Conservation (phyloP, 345 rosid species). For the Mercurialis annua region DNA sequence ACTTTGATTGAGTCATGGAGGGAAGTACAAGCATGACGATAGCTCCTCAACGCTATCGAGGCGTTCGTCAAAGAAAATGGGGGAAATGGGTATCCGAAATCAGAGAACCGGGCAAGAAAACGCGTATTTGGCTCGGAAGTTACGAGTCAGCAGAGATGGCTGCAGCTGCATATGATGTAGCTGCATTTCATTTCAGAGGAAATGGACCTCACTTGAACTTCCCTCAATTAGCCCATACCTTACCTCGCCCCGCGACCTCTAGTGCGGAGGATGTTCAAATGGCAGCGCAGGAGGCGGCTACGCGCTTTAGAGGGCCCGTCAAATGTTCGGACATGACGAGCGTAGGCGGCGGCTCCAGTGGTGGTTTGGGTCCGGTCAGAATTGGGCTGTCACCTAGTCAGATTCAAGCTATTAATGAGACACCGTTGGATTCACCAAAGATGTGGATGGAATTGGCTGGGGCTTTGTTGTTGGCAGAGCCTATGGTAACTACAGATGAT, state of each 20-base stretch:
- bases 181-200: conserved; percentile 63
- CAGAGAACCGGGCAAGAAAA: conserved; percentile 74
- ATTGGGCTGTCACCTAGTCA: conserved; percentile 67
- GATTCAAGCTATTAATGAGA: conserved; percentile 77
- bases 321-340: conserved; percentile 14
- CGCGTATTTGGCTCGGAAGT: conserved; percentile 84
- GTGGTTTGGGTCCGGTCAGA: conserved; percentile 32
- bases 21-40: conserved; percentile 8
- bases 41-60: conserved; percentile 37
- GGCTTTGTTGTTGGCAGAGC: conserved; percentile 16
- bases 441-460: conserved; percentile 58
- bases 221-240: conserved; percentile 38
- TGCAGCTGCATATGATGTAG: conserved; percentile 79
- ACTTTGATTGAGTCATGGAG: background rate
- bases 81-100: conserved; percentile 97
- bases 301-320: conserved; percentile 21
- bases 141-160: conserved; percentile 79
- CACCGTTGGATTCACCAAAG: conserved; percentile 69
- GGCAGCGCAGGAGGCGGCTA: conserved; percentile 66
- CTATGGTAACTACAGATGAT: conserved; percentile 5
- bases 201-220: conserved; percentile 55
- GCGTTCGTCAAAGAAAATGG: conserved; percentile 79
- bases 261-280: conserved; percentile 52
- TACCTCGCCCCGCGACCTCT: conserved; percentile 59
- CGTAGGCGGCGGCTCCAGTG: background rate